Evolutionary conservation across 2,329 filamentous ascomycete species (phyloP).

Genomic region (Graphilbum fragrans): DNA sequence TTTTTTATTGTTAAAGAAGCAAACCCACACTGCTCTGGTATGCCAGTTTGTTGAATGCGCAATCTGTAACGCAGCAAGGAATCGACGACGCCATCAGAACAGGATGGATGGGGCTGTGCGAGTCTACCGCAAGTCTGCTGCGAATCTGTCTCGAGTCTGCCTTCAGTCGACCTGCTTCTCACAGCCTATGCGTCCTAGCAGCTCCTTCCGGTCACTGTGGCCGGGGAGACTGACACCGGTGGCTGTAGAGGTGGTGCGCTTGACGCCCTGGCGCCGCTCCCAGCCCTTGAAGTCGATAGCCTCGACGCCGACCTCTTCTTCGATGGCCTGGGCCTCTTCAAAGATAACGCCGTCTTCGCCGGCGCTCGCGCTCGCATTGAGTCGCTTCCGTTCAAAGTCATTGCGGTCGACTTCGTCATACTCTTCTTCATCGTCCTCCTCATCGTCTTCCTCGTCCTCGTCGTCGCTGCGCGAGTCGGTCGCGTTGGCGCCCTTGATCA

Average conservation of each 20-base stretch:
- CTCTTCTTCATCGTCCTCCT: slow-evolving; percentile 42
- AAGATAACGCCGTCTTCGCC: slow-evolving; percentile 43
- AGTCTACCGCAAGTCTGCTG: too few species aligned
- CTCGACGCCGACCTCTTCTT: slow-evolving; percentile 68
- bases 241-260: slow-evolving; percentile 37
- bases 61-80: too few species aligned
- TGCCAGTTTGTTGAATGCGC: too few species aligned
- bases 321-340: slow-evolving; percentile 42
- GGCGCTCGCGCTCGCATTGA: slow-evolving; percentile 20
- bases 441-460: slow-evolving; percentile 56
- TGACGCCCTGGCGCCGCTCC: slow-evolving; percentile 43
- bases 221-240: slow-evolving; percentile 55
- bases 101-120: too few species aligned
- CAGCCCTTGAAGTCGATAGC: slow-evolving; percentile 53
- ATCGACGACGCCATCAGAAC: too few species aligned
- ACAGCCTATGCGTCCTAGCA: slow-evolving; percentile 72
- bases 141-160: too few species aligned
- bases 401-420: slow-evolving; percentile 42
- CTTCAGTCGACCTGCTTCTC: slow-evolving; percentile 56
- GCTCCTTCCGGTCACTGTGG: slow-evolving; percentile 66
- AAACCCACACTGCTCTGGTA: too few species aligned
- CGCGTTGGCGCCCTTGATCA: slow-evolving; percentile 63
- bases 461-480: slow-evolving; percentile 85
- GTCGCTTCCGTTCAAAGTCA: slow-evolving; percentile 7
- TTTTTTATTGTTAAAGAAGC: too few species aligned